phyloP scores from a whole-genome alignment of 202 grass and related monocot species.

The Setaria italica region DNA sequence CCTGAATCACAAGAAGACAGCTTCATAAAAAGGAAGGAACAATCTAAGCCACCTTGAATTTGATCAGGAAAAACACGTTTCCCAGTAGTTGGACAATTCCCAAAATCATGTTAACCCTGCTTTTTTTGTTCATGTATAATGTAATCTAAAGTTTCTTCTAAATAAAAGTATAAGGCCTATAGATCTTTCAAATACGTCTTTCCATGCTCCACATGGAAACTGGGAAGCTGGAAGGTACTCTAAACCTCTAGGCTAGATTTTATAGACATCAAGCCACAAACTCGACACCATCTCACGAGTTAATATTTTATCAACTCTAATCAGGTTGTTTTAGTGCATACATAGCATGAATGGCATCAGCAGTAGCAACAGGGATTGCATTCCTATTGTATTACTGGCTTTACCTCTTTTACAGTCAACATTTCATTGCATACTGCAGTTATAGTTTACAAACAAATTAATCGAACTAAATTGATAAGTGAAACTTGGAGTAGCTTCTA shows the following conservation, averaged over 20 bases:
- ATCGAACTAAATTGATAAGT: neutral
- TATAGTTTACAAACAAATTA: neutral
- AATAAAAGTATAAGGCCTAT: neutral
- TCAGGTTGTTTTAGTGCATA: neutral
- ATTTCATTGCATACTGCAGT: neutral
- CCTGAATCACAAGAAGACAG: slow-evolving; percentile 50
- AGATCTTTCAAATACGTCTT: too few species aligned
- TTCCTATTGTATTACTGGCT: neutral
- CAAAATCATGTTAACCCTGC: neutral
- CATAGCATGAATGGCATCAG: neutral
- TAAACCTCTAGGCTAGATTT: neutral
- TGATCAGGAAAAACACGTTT: neutral
- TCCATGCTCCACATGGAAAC: neutral
- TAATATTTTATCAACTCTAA: neutral
- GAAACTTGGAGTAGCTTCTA: neutral
- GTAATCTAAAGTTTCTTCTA: neutral
- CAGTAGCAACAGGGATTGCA: neutral
- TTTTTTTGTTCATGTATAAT: neutral
- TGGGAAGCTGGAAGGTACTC: neutral
- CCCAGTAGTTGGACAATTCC: neutral
- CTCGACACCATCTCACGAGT: neutral
- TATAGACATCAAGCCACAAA: neutral
- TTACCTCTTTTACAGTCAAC: neutral
- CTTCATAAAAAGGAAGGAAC: neutral
- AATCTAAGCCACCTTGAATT: neutral